Conservation (phyloP, 768 basidiomycete species). For the Omphalotus guepiniiformis region DNA sequence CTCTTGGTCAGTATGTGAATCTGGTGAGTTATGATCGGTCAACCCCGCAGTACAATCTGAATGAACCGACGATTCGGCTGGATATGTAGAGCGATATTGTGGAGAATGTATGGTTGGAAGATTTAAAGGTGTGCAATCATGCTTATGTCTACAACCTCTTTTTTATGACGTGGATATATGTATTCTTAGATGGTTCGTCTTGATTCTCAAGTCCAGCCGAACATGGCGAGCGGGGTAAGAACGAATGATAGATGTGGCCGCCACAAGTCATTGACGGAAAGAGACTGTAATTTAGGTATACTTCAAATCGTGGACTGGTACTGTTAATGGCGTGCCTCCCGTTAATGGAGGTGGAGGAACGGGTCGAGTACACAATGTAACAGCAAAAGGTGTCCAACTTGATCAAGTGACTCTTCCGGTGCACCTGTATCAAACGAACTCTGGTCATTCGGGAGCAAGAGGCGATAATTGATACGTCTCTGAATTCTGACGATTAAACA, state of each 20-base stretch:
- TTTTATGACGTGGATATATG: neutral
- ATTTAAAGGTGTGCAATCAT: slow-evolving; percentile 32
- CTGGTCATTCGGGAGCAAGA: slow-evolving; percentile 36
- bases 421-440: slow-evolving; percentile 50
- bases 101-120: slow-evolving; percentile 44
- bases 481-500: neutral
- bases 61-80: neutral
- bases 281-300: slow-evolving; percentile 48
- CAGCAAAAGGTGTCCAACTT: slow-evolving; percentile 36
- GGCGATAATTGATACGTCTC: neutral
- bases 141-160: neutral
- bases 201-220: slow-evolving; percentile 45
- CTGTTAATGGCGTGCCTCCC: slow-evolving; percentile 47
- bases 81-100: slow-evolving; percentile 46
- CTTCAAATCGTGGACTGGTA: slow-evolving; percentile 53
- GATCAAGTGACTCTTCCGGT: slow-evolving; percentile 44
- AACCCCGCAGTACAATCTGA: neutral
- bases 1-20: slow-evolving; percentile 52
- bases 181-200: slow-evolving; percentile 37
- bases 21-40: slow-evolving; percentile 28
- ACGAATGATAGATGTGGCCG: too few relatives aligned
- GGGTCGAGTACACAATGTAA: slow-evolving; percentile 32
- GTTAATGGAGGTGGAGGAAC: slow-evolving; percentile 53
- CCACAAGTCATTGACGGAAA: too few relatives aligned
- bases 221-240: slow-evolving; percentile 49